Evolutionary conservation across 169 alveolate genomes (phyloP).

Genomic region (Pseudocohnilembus persalinus): DNA sequence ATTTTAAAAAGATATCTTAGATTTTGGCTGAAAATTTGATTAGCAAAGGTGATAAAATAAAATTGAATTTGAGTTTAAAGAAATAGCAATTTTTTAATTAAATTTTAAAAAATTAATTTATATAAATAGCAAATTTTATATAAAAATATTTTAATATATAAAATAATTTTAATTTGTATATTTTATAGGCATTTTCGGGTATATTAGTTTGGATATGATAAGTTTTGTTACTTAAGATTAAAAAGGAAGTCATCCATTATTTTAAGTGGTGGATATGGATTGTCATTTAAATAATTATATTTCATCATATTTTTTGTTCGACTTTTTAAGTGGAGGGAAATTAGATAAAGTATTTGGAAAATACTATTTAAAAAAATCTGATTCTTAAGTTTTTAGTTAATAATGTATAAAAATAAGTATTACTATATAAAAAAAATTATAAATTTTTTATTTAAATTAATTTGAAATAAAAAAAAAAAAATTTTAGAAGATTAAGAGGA

Average conservation of each 20-base stretch:
- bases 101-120: no score
- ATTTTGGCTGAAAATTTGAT: constrained; percentile 74
- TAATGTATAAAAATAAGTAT: no score
- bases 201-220: constrained; percentile 79
- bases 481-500: constrained; percentile 2
- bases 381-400: neutral
- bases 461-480: no score
- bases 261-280: constrained; percentile 70
- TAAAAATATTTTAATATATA: no score
- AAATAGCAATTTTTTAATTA: no score
- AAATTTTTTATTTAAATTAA: no score
- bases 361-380: constrained; percentile 43
- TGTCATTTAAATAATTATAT: constrained; percentile 59
- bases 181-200: constrained; percentile 81
- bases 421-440: no score
- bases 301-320: constrained; percentile 62
- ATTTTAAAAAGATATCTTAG: constrained; percentile 62
- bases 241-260: constrained; percentile 63
- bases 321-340: constrained; percentile 66
- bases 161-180: no score
- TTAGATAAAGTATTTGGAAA: constrained; percentile 54
- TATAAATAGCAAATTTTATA: no score
- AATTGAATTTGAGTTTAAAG: no score
- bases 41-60: no score
- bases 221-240: constrained; percentile 69